Evolutionary conservation across 257 asterid genomes (phyloP).

Genomic region (Ophiorrhiza pumila): DNA sequence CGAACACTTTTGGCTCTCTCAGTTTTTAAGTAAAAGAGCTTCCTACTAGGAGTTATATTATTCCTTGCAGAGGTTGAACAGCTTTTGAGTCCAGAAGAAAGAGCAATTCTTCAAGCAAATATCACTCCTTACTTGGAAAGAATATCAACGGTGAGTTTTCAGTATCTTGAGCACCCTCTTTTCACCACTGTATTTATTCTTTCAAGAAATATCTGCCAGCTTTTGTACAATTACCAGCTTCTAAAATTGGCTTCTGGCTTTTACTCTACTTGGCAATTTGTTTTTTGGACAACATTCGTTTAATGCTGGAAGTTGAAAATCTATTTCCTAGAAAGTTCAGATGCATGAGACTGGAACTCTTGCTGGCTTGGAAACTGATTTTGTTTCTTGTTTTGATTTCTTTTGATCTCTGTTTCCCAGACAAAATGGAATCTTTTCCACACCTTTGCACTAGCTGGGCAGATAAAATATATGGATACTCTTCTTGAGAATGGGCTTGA

Average conservation of each 20-base stretch:
- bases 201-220: not conserved
- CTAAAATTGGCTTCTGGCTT: not conserved
- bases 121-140: constrained; percentile 47
- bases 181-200: constrained; percentile 3
- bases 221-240: not conserved
- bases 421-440: constrained; percentile 83
- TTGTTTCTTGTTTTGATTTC: not conserved
- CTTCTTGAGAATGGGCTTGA: constrained; percentile 53
- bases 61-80: constrained; percentile 66
- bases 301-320: not conserved
- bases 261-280: not conserved
- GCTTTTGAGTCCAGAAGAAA: constrained; percentile 71
- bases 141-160: constrained; percentile 62
- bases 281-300: not conserved
- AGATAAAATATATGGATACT: constrained; percentile 72
- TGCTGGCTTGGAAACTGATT: constrained; percentile 9
- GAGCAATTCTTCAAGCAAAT: constrained; percentile 60
- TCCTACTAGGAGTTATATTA: constrained; percentile 2
- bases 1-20: not conserved
- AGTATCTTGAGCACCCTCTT: not conserved
- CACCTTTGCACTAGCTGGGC: constrained; percentile 78
- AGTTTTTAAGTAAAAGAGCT: constrained; percentile 3
- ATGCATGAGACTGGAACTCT: not conserved
- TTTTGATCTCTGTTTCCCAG: constrained; percentile 30
- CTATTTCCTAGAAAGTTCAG: not conserved